phyloP scores from a whole-genome alignment of 805 yeast species.

The Hanseniaspora lindneri region DNA sequence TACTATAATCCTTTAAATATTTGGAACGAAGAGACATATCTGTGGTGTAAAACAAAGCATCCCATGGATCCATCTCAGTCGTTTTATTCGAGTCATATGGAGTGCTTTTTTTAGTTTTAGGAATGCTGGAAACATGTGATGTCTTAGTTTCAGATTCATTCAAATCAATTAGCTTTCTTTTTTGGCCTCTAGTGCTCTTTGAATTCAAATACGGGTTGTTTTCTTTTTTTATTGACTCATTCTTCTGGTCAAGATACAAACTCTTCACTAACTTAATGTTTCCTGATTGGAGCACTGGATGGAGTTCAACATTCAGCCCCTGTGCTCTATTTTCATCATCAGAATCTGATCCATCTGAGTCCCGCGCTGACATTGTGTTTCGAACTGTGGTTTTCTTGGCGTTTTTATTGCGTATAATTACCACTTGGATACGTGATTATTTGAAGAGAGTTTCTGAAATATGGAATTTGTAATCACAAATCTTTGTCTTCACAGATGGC shows the following conservation, averaged over 20 bases:
- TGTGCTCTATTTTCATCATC: not conserved
- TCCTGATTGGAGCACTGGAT: slow-evolving; percentile 24
- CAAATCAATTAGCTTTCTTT: slow-evolving; percentile 18
- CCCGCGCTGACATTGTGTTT: not conserved
- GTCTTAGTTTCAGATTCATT: slow-evolving; percentile 25
- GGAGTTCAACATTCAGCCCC: slow-evolving; percentile 27
- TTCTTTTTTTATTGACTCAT: slow-evolving; percentile 17
- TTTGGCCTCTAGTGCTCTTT: slow-evolving; percentile 14
- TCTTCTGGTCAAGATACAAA: slow-evolving; percentile 10
- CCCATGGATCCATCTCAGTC: slow-evolving; percentile 96
- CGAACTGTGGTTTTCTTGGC: not conserved
- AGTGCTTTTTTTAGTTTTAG: slow-evolving; percentile 33
- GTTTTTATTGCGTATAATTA: too few relatives aligned
- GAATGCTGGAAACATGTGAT: slow-evolving; percentile 19
- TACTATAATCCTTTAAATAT: slow-evolving; percentile 28
- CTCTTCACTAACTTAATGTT: slow-evolving; percentile 25
- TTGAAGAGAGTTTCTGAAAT: too few relatives aligned
- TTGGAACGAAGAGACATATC: slow-evolving; percentile 32
- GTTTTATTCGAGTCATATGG: too few relatives aligned
- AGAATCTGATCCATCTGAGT: not conserved
- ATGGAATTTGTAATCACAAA: too few relatives aligned
- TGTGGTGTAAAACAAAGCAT: slow-evolving; percentile 39
- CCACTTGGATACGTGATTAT: too few relatives aligned
- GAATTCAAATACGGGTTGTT: slow-evolving; percentile 26
- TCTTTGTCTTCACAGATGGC: too few relatives aligned